These are phyloP conservation scores for Salisapilia sapeloensis DNA, from an alignment of 352 stramenopile species.

Conservation along the genomic window DNA sequence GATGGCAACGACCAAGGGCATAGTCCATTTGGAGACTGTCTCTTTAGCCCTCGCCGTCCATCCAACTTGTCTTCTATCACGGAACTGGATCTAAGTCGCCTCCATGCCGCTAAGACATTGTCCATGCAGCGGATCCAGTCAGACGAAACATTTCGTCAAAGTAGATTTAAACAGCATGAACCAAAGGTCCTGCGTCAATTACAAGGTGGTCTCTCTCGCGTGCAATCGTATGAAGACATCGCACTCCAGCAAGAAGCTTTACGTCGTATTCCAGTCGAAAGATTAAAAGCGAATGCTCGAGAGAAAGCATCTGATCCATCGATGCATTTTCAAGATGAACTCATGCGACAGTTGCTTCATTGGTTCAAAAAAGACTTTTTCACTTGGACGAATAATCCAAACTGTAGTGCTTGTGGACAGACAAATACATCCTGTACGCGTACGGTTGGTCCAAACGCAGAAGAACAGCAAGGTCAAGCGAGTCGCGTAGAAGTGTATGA, in stretches of 20 bases:
- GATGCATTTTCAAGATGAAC: constrained; percentile 36
- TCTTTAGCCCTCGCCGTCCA: constrained; percentile 33
- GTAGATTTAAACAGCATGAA: constrained; percentile 28
- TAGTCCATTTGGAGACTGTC: constrained; percentile 45
- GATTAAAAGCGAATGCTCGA: constrained; percentile 41
- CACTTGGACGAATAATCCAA: constrained; percentile 76
- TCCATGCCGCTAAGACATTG: constrained; percentile 5
- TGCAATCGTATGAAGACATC: constrained; percentile 40
- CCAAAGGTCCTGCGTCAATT: constrained; percentile 24
- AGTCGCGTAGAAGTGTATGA: constrained; percentile 77
- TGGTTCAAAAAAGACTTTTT: constrained; percentile 89
- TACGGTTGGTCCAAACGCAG: constrained; percentile 25
- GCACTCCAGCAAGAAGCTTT: constrained; percentile 49
- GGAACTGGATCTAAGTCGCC: constrained; percentile 10
- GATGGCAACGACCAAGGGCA: constrained; percentile 14
- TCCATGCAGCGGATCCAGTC: constrained; percentile 3
- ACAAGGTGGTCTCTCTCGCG: constrained; percentile 24
- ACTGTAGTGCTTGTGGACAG: constrained; percentile 30
- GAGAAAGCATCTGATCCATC: constrained; percentile 24
- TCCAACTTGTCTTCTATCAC: constrained; percentile 1
- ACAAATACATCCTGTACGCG: constrained; percentile 23
- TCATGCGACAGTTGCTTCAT: constrained; percentile 54
- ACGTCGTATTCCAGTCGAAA: constrained; percentile 40
- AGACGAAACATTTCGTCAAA: constrained; percentile 16
- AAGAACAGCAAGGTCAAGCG: constrained; percentile 43